phyloP scores from a whole-genome alignment of 192 early-diverging fungal genomes.

The Podila verticillata region DNA sequence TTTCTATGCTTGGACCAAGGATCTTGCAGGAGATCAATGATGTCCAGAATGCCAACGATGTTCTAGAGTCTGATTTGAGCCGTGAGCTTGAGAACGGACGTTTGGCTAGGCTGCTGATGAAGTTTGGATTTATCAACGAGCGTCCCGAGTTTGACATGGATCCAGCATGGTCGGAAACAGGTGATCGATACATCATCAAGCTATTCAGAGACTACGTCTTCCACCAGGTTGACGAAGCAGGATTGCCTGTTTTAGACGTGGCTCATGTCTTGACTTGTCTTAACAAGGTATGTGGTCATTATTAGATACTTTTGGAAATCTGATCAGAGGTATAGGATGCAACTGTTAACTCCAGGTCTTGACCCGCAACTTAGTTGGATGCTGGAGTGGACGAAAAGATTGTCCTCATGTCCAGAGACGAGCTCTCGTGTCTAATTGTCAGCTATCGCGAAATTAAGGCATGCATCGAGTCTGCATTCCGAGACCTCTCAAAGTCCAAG shows the following conservation, averaged over 20 bases:
- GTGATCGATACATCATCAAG: conserved; percentile 97
- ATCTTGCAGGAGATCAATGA: conserved; percentile 83
- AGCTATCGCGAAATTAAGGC: conserved; percentile 95
- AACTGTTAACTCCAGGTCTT: too few relatives aligned
- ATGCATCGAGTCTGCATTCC: conserved; percentile 88
- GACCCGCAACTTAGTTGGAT: conserved; percentile 73
- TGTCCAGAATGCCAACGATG: conserved; percentile 79
- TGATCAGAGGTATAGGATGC: too few relatives aligned
- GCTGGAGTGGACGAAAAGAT: conserved; percentile 94
- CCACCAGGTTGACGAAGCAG: conserved; percentile 90
- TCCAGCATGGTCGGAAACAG: conserved; percentile 96
- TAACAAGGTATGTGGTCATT: conserved; percentile 71
- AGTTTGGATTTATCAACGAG: conserved; percentile 86
- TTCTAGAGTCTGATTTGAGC: conserved; percentile 79
- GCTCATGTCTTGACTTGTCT: conserved; percentile 93
- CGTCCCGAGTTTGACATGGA: conserved; percentile 77
- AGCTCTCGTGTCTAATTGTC: conserved; percentile 96
- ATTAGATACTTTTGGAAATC: too few relatives aligned
- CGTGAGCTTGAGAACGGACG: conserved; percentile 94
- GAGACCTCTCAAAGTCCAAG: conserved; percentile 71
- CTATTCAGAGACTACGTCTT: conserved; percentile 99
- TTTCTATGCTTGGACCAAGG: conserved; percentile 79
- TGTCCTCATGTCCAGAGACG: conserved; percentile 95
- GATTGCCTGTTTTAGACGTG: conserved; percentile 87
- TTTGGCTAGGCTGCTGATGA: conserved; percentile 85